Conservation (phyloP, 2,329 filamentous ascomycete genomes). For the Amphichorda felina region DNA sequence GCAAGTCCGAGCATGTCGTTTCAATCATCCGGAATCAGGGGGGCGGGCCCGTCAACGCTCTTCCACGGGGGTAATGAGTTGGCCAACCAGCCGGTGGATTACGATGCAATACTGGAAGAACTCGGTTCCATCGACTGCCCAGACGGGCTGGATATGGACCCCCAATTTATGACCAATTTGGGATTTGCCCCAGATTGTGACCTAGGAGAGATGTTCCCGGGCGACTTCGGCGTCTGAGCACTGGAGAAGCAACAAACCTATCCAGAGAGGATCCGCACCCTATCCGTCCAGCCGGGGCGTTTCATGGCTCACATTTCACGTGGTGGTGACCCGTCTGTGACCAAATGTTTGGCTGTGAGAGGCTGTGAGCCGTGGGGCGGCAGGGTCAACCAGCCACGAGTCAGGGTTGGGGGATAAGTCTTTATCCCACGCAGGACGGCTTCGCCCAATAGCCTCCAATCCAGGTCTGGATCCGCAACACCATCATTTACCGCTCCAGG, state of each 20-base stretch:
- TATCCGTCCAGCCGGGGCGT: no score
- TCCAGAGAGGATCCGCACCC: conserved; percentile 1
- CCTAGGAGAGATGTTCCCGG: conserved; percentile 36
- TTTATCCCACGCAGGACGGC: neutral
- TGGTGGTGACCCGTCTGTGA: no score
- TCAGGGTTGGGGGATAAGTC: neutral
- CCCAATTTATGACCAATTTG: conserved; percentile 55
- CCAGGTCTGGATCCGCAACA: neutral
- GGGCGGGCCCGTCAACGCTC: neutral
- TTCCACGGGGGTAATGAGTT: neutral
- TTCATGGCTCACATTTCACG: no score
- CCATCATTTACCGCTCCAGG: neutral
- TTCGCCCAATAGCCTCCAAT: neutral
- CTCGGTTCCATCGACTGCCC: conserved; percentile 36
- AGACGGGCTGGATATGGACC: conserved; percentile 39
- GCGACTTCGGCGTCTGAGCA: conserved; percentile 23
- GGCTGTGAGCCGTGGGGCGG: no score
- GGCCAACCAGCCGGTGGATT: conserved; percentile 21
- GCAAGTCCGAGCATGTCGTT: neutral
- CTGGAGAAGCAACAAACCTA: neutral
- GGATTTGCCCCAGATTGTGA: conserved; percentile 53
- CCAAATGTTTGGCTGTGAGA: no score
- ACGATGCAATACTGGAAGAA: conserved; percentile 40
- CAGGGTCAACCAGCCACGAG: no score
- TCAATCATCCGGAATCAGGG: neutral